Conservation (phyloP, 2,329 filamentous ascomycete species). For the Pestalotiopsis sp. region DNA sequence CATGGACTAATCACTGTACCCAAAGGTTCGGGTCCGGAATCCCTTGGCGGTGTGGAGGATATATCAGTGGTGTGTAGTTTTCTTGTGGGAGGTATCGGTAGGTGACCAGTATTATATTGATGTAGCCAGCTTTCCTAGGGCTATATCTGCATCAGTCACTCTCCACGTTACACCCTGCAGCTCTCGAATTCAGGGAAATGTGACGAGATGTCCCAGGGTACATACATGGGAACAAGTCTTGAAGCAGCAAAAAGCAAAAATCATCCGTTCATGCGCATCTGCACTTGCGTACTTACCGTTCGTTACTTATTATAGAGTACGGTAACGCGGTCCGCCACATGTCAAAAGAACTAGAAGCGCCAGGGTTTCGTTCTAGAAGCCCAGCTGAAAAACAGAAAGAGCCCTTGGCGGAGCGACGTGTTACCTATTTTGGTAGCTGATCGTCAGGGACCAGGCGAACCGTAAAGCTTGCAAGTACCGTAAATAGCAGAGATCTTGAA, state of each 20-base stretch:
- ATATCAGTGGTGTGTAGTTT: not conserved
- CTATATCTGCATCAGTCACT: no score
- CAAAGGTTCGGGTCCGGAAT: not conserved
- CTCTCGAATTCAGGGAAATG: no score
- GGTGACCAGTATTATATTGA: no score
- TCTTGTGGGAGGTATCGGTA: no score
- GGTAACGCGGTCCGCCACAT: not conserved
- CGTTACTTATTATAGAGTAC: no score
- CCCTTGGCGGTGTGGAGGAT: not conserved
- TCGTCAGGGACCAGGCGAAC: not conserved
- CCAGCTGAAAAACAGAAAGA: not conserved
- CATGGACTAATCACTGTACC: not conserved
- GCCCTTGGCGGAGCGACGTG: not conserved
- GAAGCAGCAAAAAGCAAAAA: no score
- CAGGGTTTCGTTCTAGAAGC: constrained; percentile 3
- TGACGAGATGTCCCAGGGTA: no score
- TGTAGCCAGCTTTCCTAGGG: no score
- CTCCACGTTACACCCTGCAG: no score
- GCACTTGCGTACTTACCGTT: no score
- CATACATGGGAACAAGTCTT: no score
- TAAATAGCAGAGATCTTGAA: not conserved
- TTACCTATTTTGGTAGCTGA: not conserved
- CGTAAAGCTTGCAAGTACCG: not conserved
- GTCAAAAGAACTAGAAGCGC: not conserved
- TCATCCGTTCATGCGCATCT: no score